Base-by-base conservation (phyloP, 2,329 filamentous ascomycete genomes). In the Grosmannia serpens region DNA sequence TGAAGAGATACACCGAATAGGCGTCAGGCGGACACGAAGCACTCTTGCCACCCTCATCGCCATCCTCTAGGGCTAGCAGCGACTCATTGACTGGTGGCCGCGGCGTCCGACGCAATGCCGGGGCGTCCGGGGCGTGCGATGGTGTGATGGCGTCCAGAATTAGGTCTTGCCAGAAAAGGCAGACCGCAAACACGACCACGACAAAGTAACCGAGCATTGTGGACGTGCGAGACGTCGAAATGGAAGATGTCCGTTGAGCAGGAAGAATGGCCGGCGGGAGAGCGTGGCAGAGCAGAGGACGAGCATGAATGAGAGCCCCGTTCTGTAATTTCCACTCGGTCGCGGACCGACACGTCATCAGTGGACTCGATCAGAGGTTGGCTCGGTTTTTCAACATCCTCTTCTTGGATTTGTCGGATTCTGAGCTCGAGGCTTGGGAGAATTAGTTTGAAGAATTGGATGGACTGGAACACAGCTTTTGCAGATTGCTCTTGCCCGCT, bases 1-100 rank as follows among this genome's bases (percentile, higher is more conserved):
- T 78, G 58, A 77, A 66, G 27, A 82, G 70, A 58, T 78, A 75
- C 49, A 77, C 72, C 1, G 70, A 68, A 65, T 80, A 79, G 2
- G 70, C 62, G 59, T 79, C 73, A 1, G 69, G 64, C 0, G 67
- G 65, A 57, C 77, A 80, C 47, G 66, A 38, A 17, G 35, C 15
- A 17, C 35, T 38, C 35, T 15, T 62, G 20, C 6, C 8, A 59
- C 59, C 13, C 13, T 4, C 6, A n/a, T 11, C 52, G 17, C 13
- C 33, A 53, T 33, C 60, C 55, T 81, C 77, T 52, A 80, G 67
- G 24, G 79, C 79, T 56, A 81, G 67, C 41, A 81, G 70, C 53
- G 77, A 76, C 65, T 78, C 73, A 62, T 80, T 79, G 57, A 82
- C 70, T 49, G 68, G 67, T 3, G 78, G 78, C 41, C 75, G 71